Percentiles rank a stretch among this genome's conserved stretches.
Evolutionary conservation across 163 green algal species (phyloP).

Genomic region (Picocystis sp.): DNA sequence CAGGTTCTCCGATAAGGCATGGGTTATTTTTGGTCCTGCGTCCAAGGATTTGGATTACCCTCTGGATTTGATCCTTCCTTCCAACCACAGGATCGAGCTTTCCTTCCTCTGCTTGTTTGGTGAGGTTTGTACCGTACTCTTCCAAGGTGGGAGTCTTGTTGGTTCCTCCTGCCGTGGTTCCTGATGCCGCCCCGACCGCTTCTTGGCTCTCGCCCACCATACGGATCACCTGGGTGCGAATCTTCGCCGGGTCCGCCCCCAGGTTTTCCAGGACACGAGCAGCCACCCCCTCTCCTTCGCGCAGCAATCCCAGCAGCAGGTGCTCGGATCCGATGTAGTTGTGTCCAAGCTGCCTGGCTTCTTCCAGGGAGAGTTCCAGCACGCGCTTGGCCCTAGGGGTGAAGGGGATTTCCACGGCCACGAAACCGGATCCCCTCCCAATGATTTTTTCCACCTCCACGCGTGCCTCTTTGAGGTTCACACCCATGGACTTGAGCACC

Average conservation of each 20-base stretch:
- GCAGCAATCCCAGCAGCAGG: constrained; percentile 50
- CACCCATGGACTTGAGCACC: constrained; percentile 90
- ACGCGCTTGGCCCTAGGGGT: constrained; percentile 44
- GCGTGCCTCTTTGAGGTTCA: constrained; percentile 33
- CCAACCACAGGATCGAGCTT: constrained; percentile 80
- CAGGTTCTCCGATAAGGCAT: constrained; percentile 75
- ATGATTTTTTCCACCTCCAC: constrained; percentile 26
- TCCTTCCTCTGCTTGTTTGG: constrained; percentile 38
- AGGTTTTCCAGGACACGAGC: constrained; percentile 13
- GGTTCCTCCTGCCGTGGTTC: constrained; percentile 11
- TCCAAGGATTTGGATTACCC: constrained; percentile 73
- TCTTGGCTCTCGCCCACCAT: constrained; percentile 22
- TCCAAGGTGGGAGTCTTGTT: constrained; percentile 26
- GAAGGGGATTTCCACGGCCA: constrained; percentile 37
- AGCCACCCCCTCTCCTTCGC: constrained; percentile 17
- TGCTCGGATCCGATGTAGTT: constrained; percentile 73
- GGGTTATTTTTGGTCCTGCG: constrained; percentile 85
- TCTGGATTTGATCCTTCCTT: constrained; percentile 56
- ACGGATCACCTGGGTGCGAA: constrained; percentile 13
- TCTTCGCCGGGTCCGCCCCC: constrained; percentile 19
- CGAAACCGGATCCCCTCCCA: constrained; percentile 11
- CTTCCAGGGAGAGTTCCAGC: constrained; percentile 62
- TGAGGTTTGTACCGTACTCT: constrained; percentile 78
- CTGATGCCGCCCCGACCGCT: background rate
- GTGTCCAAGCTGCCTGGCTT: constrained; percentile 51